A percentile compares a stretch with the other conserved stretches of the same genome.
Evolutionary conservation across 1,284 basidiomycete genomes (phyloP).

Genomic region (Rhodotorula sp.): DNA sequence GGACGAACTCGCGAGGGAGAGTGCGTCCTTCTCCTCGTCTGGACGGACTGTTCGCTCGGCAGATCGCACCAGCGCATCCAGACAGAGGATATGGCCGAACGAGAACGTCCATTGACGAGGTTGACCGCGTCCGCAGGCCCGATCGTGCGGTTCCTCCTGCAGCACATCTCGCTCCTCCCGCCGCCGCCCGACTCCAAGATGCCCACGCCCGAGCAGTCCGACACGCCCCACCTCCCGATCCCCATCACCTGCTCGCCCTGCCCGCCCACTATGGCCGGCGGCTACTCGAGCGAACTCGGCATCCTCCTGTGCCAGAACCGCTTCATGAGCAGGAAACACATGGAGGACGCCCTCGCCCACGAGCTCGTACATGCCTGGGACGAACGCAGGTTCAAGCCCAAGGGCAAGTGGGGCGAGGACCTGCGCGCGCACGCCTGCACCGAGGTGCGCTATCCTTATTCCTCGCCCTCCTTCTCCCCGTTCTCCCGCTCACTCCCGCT

Average conservation of each 20-base stretch:
- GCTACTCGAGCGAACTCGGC: slow-evolving; percentile 74
- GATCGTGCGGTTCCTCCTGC: slow-evolving; percentile 80
- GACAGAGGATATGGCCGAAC: too few species aligned
- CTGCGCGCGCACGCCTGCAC: slow-evolving; percentile 91
- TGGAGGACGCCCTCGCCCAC: slow-evolving; percentile 90
- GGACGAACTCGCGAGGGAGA: slow-evolving; percentile 53
- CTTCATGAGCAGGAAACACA: slow-evolving; percentile 76
- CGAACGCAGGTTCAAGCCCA: slow-evolving; percentile 85
- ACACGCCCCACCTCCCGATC: slow-evolving; percentile 50
- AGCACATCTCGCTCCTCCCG: slow-evolving; percentile 72
- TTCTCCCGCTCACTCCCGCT: neutral
- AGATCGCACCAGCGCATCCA: neutral
- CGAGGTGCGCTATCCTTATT: slow-evolving; percentile 64
- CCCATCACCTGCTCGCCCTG: slow-evolving; percentile 83
- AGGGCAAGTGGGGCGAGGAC: slow-evolving; percentile 71
- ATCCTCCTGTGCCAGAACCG: slow-evolving; percentile 81
- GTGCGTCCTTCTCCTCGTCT: slow-evolving; percentile 47
- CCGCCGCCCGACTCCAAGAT: slow-evolving; percentile 54
- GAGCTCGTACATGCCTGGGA: slow-evolving; percentile 97
- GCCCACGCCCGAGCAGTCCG: slow-evolving; percentile 57
- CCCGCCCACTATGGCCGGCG: slow-evolving; percentile 71
- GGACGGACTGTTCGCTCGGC: neutral
- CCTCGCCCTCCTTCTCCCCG: neutral
- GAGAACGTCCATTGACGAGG: neutral
- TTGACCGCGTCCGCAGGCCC: slow-evolving; percentile 63